Evolutionary conservation across 176 grass and related monocot genomes (phyloP).

Genomic region (Hordeum marinum): DNA sequence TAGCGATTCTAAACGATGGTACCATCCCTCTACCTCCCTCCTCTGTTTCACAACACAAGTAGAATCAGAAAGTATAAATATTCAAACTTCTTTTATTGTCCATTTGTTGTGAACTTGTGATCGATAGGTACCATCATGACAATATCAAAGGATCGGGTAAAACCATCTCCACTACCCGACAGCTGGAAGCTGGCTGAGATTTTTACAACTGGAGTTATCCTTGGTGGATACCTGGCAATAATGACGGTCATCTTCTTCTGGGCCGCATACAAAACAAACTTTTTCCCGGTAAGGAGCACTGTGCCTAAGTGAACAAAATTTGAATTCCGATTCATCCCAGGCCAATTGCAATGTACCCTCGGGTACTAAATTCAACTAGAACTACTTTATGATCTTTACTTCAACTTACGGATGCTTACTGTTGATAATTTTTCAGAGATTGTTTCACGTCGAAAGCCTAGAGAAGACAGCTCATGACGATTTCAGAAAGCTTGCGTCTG

Average conservation of each 20-base stretch:
- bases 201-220: conserved; percentile 65
- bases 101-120: neutral
- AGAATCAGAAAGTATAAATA: neutral
- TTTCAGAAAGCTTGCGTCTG: conserved; percentile 56
- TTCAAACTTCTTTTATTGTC: neutral
- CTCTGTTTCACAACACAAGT: neutral
- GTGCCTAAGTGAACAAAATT: neutral
- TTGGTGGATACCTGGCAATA: conserved; percentile 67
- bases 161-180: conserved; percentile 69
- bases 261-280: conserved; percentile 64
- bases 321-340: neutral
- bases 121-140: conserved; percentile 75
- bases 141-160: conserved; percentile 79
- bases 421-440: conserved; percentile 22
- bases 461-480: conserved; percentile 69
- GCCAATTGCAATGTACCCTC: neutral
- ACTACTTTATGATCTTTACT: neutral
- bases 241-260: conserved; percentile 87
- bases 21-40: neutral
- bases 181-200: conserved; percentile 79
- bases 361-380: neutral
- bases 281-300: conserved; percentile 50
- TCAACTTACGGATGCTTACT: neutral
- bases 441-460: conserved; percentile 70
- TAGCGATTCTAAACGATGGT: conserved; percentile 82